phyloP scores from a whole-genome alignment of 768 basidiomycete species.

The Podaxis rugospora region DNA sequence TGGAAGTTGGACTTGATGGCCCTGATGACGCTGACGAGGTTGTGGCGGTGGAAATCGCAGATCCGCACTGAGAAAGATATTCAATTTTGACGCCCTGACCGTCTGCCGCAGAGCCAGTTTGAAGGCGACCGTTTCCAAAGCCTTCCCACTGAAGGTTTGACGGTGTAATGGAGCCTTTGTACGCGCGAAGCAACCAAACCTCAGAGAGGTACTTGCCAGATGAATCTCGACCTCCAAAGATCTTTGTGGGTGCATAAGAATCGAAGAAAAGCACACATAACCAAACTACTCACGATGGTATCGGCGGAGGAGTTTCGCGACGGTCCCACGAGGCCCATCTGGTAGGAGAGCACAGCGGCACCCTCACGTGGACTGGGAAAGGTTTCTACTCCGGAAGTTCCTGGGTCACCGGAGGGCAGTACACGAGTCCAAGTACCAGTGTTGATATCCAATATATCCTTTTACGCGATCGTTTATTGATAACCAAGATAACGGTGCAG shows the following conservation, averaged over 20 bases:
- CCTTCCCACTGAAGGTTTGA: slow-evolving; percentile 56
- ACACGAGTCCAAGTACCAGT: slow-evolving; percentile 69
- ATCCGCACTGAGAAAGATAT: slow-evolving; percentile 60
- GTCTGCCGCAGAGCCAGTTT: slow-evolving; percentile 58
- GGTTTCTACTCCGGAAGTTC: slow-evolving; percentile 35
- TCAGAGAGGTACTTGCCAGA: slow-evolving; percentile 67
- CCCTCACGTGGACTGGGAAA: slow-evolving; percentile 72
- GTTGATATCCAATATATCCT: slow-evolving; percentile 60
- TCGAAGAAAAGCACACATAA: neutral
- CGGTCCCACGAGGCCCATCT: slow-evolving; percentile 50
- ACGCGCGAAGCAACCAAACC: slow-evolving; percentile 75
- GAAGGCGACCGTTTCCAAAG: slow-evolving; percentile 58
- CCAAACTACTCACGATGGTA: slow-evolving; percentile 43
- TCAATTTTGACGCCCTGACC: slow-evolving; percentile 63
- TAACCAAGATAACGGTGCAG: neutral
- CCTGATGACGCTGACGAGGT: slow-evolving; percentile 19
- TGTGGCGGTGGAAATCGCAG: slow-evolving; percentile 22
- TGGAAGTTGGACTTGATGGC: slow-evolving; percentile 19
- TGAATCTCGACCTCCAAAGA: slow-evolving; percentile 74
- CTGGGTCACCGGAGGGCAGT: slow-evolving; percentile 74
- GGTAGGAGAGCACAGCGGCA: slow-evolving; percentile 57
- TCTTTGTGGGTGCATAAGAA: slow-evolving; percentile 21
- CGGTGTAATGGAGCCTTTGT: slow-evolving; percentile 55
- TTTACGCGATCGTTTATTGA: slow-evolving; percentile 7
- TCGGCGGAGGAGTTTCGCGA: slow-evolving; percentile 50